Percentiles rank a stretch among this genome's conserved stretches.
Evolutionary conservation across 208 protist species (phyloP).

Genomic region (Zelonia costaricensis): DNA sequence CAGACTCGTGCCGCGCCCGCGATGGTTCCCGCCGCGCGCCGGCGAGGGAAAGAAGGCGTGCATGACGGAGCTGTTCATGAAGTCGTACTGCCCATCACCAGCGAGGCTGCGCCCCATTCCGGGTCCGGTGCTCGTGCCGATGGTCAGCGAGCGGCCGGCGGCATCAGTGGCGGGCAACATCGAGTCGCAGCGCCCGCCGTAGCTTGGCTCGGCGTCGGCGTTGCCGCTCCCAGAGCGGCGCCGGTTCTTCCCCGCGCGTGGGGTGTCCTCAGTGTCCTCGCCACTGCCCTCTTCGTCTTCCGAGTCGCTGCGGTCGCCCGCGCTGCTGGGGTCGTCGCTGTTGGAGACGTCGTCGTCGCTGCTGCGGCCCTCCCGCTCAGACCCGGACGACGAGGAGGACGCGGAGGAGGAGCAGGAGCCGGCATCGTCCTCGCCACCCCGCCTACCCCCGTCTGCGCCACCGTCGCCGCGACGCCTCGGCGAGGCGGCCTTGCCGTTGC

Average conservation of each 20-base stretch:
- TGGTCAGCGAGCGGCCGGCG: too few relatives aligned
- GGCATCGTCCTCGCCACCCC: neutral
- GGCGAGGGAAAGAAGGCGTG: constrained; percentile 1
- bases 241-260: neutral
- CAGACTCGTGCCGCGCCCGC: neutral
- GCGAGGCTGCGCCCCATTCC: constrained; percentile 7
- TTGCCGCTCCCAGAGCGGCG: neutral
- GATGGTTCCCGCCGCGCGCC: neutral
- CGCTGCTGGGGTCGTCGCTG: constrained; percentile 6
- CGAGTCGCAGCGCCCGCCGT: too few relatives aligned
- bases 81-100: constrained; percentile 16
- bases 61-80: constrained; percentile 30
- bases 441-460: neutral
- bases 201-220: neutral
- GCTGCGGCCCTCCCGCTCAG: constrained; percentile 1
- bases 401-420: neutral
- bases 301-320: constrained; percentile 3
- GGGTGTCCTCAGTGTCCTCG: neutral
- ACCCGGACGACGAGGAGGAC: constrained; percentile 6
- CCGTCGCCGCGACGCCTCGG: too few relatives aligned
- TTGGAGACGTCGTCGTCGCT: constrained; percentile 8
- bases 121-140: neutral
- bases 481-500: neutral
- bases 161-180: too few relatives aligned
- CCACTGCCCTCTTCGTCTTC: constrained; percentile 1